phyloP scores from a whole-genome alignment of 2,329 filamentous ascomycete genomes.

The Magnaporthales sp. region DNA sequence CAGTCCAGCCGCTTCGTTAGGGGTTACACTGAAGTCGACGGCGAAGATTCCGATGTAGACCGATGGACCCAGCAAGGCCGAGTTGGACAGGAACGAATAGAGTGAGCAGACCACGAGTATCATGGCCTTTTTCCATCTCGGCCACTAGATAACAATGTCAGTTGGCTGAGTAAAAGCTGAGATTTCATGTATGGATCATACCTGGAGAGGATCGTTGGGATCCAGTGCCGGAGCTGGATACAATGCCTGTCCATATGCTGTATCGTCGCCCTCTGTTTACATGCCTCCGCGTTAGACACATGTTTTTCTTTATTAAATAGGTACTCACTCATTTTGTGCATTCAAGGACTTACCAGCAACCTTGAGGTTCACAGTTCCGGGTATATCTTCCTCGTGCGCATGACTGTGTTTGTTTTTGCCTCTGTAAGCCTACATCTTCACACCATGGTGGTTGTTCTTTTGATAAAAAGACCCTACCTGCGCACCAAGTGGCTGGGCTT shows the following conservation, averaged over 20 bases:
- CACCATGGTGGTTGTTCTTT: not conserved
- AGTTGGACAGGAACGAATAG: slow-evolving; percentile 52
- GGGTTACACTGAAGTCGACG: slow-evolving; percentile 39
- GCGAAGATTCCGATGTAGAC: slow-evolving; percentile 49
- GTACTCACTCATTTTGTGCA: not conserved
- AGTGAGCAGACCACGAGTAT: slow-evolving; percentile 44
- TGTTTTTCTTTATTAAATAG: not conserved
- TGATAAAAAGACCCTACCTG: not conserved
- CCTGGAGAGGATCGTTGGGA: slow-evolving; percentile 50
- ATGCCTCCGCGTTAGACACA: not conserved
- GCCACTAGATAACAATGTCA: slow-evolving; percentile 31
- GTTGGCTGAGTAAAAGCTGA: not conserved
- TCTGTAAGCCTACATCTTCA: not conserved
- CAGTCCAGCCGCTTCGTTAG: slow-evolving; percentile 42
- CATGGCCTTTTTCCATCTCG: slow-evolving; percentile 43
- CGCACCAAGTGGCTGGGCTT: slow-evolving; percentile 1
- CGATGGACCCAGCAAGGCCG: slow-evolving; percentile 44
- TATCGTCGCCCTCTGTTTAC: slow-evolving; percentile 44
- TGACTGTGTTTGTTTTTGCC: slow-evolving; percentile 10
- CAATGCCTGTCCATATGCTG: slow-evolving; percentile 49
- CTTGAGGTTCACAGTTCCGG: slow-evolving; percentile 18
- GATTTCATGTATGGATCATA: slow-evolving; percentile 12
- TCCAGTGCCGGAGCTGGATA: slow-evolving; percentile 53
- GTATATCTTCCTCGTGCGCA: slow-evolving; percentile 17
- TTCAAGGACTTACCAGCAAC: slow-evolving; percentile 20